Conservation (phyloP, 495 filamentous ascomycete genomes). For the Cetradonia linearis region DNA sequence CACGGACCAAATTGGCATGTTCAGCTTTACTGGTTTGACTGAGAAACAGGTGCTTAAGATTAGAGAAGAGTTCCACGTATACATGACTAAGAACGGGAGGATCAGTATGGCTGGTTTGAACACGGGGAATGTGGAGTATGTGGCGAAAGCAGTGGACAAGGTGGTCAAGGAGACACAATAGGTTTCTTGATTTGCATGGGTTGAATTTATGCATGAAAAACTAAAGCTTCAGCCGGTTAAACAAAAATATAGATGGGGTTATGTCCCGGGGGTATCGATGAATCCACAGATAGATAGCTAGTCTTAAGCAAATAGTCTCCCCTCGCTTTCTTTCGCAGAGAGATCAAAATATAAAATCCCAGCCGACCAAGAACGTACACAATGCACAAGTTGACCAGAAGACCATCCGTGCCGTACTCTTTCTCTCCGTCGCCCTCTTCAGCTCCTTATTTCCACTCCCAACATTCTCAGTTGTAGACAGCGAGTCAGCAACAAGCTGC, state of each 20-base stretch:
- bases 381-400: constrained; percentile 81
- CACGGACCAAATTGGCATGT: constrained; percentile 99
- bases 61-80: constrained; percentile 73
- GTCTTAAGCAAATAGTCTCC: neutral
- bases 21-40: constrained; percentile 85
- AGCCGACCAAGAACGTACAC: constrained; percentile 74
- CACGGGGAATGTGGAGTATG: constrained; percentile 80
- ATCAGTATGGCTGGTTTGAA: constrained; percentile 97
- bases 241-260: constrained; percentile 10
- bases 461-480: constrained; percentile 72
- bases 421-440: constrained; percentile 68
- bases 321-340: no score
- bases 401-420: constrained; percentile 75
- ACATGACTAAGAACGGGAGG: constrained; percentile 98
- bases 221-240: neutral
- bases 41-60: constrained; percentile 80
- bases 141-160: constrained; percentile 78
- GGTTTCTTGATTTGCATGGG: neutral
- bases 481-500: constrained; percentile 77
- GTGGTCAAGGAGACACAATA: constrained; percentile 57
- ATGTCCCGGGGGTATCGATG: constrained; percentile 10
- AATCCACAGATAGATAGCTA: neutral
- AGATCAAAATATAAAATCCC: constrained; percentile 78
- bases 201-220: neutral
- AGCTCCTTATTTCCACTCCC: constrained; percentile 84